Evolutionary conservation across 345 rosid species (phyloP).

Genomic region (Mercurialis annua): DNA sequence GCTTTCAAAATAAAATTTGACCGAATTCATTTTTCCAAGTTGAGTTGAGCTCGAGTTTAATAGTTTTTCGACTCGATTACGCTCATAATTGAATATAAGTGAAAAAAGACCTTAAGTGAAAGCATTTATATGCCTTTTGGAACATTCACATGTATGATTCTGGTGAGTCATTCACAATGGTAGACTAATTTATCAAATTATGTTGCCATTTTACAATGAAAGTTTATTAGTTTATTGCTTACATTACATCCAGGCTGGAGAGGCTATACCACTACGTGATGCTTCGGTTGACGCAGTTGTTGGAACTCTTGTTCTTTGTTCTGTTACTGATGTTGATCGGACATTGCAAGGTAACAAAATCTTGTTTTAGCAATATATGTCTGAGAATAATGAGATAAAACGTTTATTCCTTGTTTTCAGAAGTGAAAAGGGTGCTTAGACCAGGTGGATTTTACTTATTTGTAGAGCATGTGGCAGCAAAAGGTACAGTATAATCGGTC

Average conservation of each 20-base stretch:
- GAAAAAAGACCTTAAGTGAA: too few relatives aligned
- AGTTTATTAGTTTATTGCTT: not conserved
- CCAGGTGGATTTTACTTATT: conserved; percentile 76
- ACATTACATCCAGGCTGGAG: conserved; percentile 54
- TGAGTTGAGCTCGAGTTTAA: too few relatives aligned
- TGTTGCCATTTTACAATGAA: too few relatives aligned
- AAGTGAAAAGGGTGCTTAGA: conserved; percentile 71
- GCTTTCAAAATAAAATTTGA: too few relatives aligned
- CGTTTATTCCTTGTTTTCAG: conserved; percentile 34
- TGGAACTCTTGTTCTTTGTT: conserved; percentile 84
- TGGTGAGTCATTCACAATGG: too few relatives aligned
- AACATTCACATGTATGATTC: too few relatives aligned
- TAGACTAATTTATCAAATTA: too few relatives aligned
- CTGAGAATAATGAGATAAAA: not conserved
- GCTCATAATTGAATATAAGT: too few relatives aligned
- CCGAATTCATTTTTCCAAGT: too few relatives aligned
- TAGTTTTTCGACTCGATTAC: too few relatives aligned
- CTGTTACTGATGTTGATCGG: conserved; percentile 55
- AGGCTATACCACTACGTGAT: conserved; percentile 67
- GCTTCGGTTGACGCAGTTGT: conserved; percentile 80
- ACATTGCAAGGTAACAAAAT: conserved; percentile 52
- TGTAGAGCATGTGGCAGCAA: conserved; percentile 85
- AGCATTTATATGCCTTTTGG: too few relatives aligned
- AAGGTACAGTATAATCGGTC: conserved; percentile 39
- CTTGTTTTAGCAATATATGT: not conserved